phyloP scores from a whole-genome alignment of 2,329 filamentous ascomycete genomes.

The Simplicillium sp. region DNA sequence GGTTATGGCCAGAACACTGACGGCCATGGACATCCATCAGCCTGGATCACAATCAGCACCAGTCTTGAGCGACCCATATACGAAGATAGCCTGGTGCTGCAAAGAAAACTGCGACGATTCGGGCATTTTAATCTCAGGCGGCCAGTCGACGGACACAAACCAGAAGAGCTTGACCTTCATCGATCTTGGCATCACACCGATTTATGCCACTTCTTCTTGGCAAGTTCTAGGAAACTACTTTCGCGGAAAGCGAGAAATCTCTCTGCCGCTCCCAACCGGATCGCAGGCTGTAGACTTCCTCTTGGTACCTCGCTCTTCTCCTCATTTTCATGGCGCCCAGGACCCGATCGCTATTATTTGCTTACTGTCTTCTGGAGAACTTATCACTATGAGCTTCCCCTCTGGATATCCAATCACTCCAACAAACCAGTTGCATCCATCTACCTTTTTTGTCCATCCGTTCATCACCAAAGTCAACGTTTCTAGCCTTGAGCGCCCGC shows the following conservation, averaged over 20 bases:
- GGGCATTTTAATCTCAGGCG: conserved; percentile 77
- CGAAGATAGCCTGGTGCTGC: conserved; percentile 82
- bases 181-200: conserved; percentile 79
- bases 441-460: conserved; percentile 79
- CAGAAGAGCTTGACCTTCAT: conserved; percentile 78
- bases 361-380: conserved; percentile 74
- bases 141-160: conserved; percentile 55
- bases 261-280: conserved; percentile 67
- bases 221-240: conserved; percentile 72
- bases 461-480: conserved; percentile 69
- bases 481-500: conserved; percentile 64
- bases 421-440: conserved; percentile 86
- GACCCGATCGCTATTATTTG: conserved; percentile 82
- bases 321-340: conserved; percentile 78
- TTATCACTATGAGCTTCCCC: conserved; percentile 85
- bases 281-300: conserved; percentile 74
- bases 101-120: conserved; percentile 93
- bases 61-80: conserved; percentile 62
- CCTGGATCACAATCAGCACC: conserved; percentile 44
- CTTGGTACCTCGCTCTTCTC: conserved; percentile 70
- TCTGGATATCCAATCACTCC: conserved; percentile 85
- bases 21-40: conserved; percentile 63
- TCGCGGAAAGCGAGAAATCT: conserved; percentile 61
- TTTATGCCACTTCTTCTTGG: conserved; percentile 88
- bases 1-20: conserved; percentile 72